These are phyloP conservation scores for Lactarius hengduanensis DNA, from an alignment of 768 basidiomycete genomes.

Conservation along the genomic window DNA sequence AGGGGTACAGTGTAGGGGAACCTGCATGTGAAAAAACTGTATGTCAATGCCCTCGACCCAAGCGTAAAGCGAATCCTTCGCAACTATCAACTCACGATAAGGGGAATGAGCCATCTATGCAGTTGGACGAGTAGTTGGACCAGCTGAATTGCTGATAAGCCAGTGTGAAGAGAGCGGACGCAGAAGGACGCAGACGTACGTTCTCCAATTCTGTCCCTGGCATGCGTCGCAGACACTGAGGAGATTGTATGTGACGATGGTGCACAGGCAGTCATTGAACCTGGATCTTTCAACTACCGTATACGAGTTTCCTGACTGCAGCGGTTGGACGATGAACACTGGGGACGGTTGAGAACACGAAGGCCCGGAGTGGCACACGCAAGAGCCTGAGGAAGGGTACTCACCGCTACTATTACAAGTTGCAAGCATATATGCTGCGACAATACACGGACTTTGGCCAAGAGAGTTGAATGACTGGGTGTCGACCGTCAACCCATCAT, in stretches of 20 bases:
- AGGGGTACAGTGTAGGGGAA: conserved; percentile 9
- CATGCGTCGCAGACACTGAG: conserved; percentile 23
- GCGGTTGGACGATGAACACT: background rate
- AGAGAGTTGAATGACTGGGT: conserved; percentile 14
- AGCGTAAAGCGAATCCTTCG: too few species aligned
- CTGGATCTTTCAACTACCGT: too few species aligned
- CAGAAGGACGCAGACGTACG: background rate
- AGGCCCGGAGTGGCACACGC: background rate
- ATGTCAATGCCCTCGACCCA: background rate
- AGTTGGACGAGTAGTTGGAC: conserved; percentile 2
- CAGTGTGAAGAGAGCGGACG: too few species aligned
- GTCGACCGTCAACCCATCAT: background rate
- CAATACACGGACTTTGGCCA: conserved; percentile 7
- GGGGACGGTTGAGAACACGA: background rate
- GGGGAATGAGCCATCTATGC: background rate
- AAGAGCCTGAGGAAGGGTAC: background rate
- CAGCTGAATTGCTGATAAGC: background rate
- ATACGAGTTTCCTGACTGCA: too few species aligned
- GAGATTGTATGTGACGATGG: conserved; percentile 14
- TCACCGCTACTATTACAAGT: conserved; percentile 19
- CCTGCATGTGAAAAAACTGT: background rate
- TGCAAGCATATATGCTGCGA: conserved; percentile 10
- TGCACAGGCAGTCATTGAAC: conserved; percentile 15
- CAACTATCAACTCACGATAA: conserved; percentile 12
- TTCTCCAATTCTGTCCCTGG: background rate